Percentiles rank a stretch among this genome's conserved stretches.
These are phyloP conservation scores for Termitomyces sp. DNA, from an alignment of 768 basidiomycete genomes.

Conservation along the genomic window DNA sequence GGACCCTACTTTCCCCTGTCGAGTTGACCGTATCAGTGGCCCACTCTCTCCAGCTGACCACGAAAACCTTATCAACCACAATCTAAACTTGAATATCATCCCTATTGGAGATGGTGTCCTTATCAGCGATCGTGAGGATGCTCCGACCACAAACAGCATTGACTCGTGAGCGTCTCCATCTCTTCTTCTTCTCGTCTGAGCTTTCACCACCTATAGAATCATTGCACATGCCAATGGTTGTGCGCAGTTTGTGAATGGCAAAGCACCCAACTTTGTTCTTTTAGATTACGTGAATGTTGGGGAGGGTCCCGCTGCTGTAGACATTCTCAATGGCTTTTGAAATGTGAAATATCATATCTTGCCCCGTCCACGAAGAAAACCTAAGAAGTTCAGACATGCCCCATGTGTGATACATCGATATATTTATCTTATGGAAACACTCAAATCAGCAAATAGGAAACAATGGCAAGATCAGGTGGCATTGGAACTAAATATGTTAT, in stretches of 20 bases:
- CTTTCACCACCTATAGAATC: constrained; percentile 21
- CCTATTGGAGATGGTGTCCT: constrained; percentile 23
- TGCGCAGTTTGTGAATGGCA: constrained; percentile 33
- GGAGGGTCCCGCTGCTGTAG: constrained; percentile 34
- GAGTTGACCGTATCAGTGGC: constrained; percentile 3
- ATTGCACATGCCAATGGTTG: constrained; percentile 37
- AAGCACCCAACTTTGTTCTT: constrained; percentile 46
- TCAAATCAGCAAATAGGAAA: too few relatives aligned
- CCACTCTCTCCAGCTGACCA: constrained; percentile 4
- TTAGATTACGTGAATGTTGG: constrained; percentile 50
- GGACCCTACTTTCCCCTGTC: constrained; percentile 1
- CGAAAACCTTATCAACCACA: constrained; percentile 45
- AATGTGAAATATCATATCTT: background rate
- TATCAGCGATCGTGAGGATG: constrained; percentile 30
- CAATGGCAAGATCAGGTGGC: too few relatives aligned
- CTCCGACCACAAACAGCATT: constrained; percentile 31
- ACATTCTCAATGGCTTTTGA: constrained; percentile 36
- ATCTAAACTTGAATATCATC: constrained; percentile 38
- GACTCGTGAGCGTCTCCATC: constrained; percentile 25
- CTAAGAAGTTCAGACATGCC: too few relatives aligned
- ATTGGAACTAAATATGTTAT: too few relatives aligned
- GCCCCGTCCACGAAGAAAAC: too few relatives aligned
- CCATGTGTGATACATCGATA: too few relatives aligned
- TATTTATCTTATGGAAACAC: too few relatives aligned
- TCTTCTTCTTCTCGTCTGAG: background rate